Percentiles rank a stretch among this genome's conserved stretches.
Evolutionary conservation across 371 early-diverging fungal genomes (phyloP).

Genomic region (Batkoa obscura): DNA sequence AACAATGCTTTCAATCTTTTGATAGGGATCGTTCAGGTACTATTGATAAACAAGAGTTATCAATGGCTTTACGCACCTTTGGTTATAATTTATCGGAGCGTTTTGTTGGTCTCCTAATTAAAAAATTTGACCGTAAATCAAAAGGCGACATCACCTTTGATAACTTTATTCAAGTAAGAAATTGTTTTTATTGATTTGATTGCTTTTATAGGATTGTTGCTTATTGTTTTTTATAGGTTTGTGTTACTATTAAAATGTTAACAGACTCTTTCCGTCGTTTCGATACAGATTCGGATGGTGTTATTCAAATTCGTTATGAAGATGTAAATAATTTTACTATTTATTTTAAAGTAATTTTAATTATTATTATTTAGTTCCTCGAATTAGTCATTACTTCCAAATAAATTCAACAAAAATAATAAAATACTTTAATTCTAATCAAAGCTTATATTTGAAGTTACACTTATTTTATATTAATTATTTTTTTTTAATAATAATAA

Average conservation of each 20-base stretch:
- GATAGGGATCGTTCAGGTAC: constrained; percentile 59
- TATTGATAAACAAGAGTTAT: constrained; percentile 49
- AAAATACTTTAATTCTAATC: too few species aligned
- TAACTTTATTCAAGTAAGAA: constrained; percentile 29
- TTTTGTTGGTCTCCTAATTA: constrained; percentile 34
- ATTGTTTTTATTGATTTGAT: too few species aligned
- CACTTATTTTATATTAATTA: too few species aligned
- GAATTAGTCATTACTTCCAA: constrained; percentile 16
- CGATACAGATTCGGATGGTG: constrained; percentile 32
- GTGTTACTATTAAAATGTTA: constrained; percentile 40
- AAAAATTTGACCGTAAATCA: constrained; percentile 36
- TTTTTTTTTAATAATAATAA: too few species aligned
- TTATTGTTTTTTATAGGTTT: constrained; percentile 5
- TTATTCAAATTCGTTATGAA: constrained; percentile 34
- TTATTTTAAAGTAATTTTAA: neutral
- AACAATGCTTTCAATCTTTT: constrained; percentile 54
- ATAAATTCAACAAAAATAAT: neutral
- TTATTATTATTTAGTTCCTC: constrained; percentile 12
- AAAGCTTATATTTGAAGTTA: too few species aligned
- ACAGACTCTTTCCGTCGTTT: constrained; percentile 37
- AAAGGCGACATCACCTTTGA: constrained; percentile 22
- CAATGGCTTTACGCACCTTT: constrained; percentile 49
- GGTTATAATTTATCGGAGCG: constrained; percentile 43
- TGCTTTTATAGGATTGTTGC: too few species aligned
- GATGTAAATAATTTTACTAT: constrained; percentile 9